Evolutionary conservation across 1,284 basidiomycete genomes (phyloP).

Genomic region (Papiliotrema flavescens): DNA sequence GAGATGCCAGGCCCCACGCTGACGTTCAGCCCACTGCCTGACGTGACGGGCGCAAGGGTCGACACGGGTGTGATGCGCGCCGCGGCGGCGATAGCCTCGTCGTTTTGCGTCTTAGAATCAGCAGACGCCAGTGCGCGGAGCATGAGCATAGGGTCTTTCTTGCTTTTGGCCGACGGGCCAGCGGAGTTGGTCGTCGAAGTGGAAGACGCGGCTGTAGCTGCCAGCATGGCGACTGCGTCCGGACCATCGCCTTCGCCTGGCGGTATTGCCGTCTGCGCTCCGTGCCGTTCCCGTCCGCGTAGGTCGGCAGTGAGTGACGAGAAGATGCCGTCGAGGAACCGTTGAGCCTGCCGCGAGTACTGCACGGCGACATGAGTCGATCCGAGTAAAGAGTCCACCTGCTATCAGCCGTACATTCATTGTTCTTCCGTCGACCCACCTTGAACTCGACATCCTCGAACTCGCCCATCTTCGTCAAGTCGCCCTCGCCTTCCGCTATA

Average conservation of each 20-base stretch:
- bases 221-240: conserved; percentile 25
- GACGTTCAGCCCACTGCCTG: not conserved
- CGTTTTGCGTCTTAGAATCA: conserved; percentile 27
- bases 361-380: conserved; percentile 43
- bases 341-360: conserved; percentile 39
- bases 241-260: conserved; percentile 24
- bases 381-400: conserved; percentile 46
- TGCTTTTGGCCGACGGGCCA: conserved; percentile 1
- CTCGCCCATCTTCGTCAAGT: conserved; percentile 24
- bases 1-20: conserved; percentile 3
- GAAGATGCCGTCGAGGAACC: conserved; percentile 49
- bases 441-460: conserved; percentile 47
- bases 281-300: conserved; percentile 31
- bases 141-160: conserved; percentile 39
- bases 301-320: conserved; percentile 42
- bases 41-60: not conserved
- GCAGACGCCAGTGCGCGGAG: conserved; percentile 40
- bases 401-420: not conserved
- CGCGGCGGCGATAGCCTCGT: conserved; percentile 34
- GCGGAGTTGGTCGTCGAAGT: not conserved
- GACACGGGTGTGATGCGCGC: conserved; percentile 24
- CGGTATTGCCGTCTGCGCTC: conserved; percentile 6
- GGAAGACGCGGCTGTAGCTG: conserved; percentile 13
- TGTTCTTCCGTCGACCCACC: conserved; percentile 18
- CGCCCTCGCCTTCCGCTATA: conserved; percentile 26